These are phyloP conservation scores for Fagopyrum homotropicum DNA, from an alignment of 148 eudicot species.

Conservation along the genomic window DNA sequence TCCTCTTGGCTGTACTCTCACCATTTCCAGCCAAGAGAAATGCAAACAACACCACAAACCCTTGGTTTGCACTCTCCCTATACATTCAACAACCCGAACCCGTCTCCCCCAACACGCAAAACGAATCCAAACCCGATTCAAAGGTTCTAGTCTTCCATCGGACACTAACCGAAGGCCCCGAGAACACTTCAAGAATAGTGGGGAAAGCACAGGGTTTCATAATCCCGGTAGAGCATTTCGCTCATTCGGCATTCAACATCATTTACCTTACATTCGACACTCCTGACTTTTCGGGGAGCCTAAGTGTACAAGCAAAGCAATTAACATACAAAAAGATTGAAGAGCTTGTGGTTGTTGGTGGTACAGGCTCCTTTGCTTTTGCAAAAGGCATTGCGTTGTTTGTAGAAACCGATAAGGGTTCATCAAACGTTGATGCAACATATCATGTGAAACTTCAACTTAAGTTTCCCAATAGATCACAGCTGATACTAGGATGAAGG, in stretches of 20 bases:
- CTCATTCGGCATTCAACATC: slow-evolving; percentile 56
- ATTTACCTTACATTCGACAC: slow-evolving; percentile 62
- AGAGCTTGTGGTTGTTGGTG: slow-evolving; percentile 66
- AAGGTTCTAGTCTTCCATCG: slow-evolving; percentile 57
- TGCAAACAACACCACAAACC: slow-evolving; percentile 10
- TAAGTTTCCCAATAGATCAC: slow-evolving; percentile 38
- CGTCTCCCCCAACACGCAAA: slow-evolving; percentile 2
- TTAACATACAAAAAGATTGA: slow-evolving; percentile 27
- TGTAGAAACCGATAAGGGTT: slow-evolving; percentile 21
- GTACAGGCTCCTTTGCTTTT: slow-evolving; percentile 80
- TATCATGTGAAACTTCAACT: slow-evolving; percentile 49
- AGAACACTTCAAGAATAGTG: slow-evolving; percentile 42
- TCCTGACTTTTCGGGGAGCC: slow-evolving; percentile 44
- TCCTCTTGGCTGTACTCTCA: slow-evolving; percentile 53
- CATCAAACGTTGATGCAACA: slow-evolving; percentile 17
- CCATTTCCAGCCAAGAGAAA: slow-evolving; percentile 37
- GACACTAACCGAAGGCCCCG: slow-evolving; percentile 55
- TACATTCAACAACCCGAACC: slow-evolving; percentile 56
- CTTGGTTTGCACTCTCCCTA: slow-evolving; percentile 45
- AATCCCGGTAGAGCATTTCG: slow-evolving; percentile 56
- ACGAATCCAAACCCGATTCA: slow-evolving; percentile 1
- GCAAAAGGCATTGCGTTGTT: slow-evolving; percentile 67
- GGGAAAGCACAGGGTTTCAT: slow-evolving; percentile 82
- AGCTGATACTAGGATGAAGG: slow-evolving; percentile 27
- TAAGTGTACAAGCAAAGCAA: slow-evolving; percentile 51